These are phyloP conservation scores for Penicillium sp. DNA, from an alignment of 2,329 filamentous ascomycete genomes.

Conservation along the genomic window DNA sequence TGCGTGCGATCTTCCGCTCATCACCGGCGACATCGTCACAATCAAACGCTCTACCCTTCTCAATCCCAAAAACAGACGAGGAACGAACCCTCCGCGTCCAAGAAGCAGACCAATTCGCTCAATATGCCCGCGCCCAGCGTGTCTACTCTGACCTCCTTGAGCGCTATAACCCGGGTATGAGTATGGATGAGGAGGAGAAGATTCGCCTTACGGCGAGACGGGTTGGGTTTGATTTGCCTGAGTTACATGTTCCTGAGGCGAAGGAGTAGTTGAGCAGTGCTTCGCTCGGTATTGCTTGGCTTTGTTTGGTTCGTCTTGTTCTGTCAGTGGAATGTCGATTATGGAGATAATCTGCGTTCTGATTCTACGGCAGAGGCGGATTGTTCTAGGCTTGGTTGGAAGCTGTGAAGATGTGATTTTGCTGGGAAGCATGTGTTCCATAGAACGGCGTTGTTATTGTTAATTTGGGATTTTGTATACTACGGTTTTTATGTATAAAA, in stretches of 20 bases:
- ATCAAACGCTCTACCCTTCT: conserved; percentile 16
- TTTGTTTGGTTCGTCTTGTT: neutral
- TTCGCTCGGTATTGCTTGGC: neutral
- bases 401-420: neutral
- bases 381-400: neutral
- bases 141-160: conserved; percentile 79
- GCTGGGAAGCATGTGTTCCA: conserved; percentile 8
- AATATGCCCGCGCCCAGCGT: conserved; percentile 82
- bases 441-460: conserved; percentile 9
- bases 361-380: too few relatives aligned
- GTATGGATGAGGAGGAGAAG: conserved; percentile 79
- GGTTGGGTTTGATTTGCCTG: conserved; percentile 86
- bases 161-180: conserved; percentile 90
- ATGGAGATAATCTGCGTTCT: neutral
- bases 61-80: conserved; percentile 9
- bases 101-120: conserved; percentile 73
- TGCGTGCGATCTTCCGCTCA: conserved; percentile 63
- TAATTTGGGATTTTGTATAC: conserved; percentile 9
- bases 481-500: conserved; percentile 10
- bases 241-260: conserved; percentile 50
- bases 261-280: conserved; percentile 8
- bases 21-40: conserved; percentile 17
- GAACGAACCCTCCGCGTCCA: conserved; percentile 36
- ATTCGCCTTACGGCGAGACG: conserved; percentile 79
- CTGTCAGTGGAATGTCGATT: neutral